Evolutionary conservation across 352 stramenopile species (phyloP).

Genomic region (Proteromonas lacertae): DNA sequence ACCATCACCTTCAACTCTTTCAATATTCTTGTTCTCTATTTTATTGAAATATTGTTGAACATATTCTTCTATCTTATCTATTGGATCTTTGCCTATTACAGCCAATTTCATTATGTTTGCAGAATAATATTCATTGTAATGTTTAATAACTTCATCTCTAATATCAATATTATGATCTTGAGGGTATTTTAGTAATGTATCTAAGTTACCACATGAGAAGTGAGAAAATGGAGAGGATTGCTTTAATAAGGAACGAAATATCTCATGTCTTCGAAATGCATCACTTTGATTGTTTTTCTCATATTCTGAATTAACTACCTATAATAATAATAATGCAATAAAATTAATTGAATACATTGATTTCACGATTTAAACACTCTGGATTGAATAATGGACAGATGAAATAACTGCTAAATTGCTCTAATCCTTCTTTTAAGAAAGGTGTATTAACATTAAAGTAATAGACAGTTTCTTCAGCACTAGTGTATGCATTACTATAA

Average conservation of each 20-base stretch:
- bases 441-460: slow-evolving; percentile 3
- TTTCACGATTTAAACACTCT: slow-evolving; percentile 45
- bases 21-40: slow-evolving; percentile 27
- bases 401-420: slow-evolving; percentile 82
- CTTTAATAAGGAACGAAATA: slow-evolving; percentile 12
- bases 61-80: slow-evolving; percentile 34
- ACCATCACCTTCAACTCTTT: slow-evolving; percentile 14
- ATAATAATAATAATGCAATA: not conserved
- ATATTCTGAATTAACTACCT: not conserved
- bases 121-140: slow-evolving; percentile 35
- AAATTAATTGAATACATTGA: slow-evolving; percentile 57
- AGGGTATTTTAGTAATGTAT: slow-evolving; percentile 26
- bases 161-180: slow-evolving; percentile 20
- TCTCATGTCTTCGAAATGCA: slow-evolving; percentile 7
- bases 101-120: slow-evolving; percentile 37
- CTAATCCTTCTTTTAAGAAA: slow-evolving; percentile 23
- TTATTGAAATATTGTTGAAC: slow-evolving; percentile 26
- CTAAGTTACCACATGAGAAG: slow-evolving; percentile 49
- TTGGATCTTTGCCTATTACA: slow-evolving; percentile 33
- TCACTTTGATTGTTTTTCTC: not conserved
- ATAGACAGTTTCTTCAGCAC: slow-evolving; percentile 21
- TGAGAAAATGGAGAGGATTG: slow-evolving; percentile 22
- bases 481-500: slow-evolving; percentile 39
- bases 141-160: slow-evolving; percentile 22
- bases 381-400: slow-evolving; percentile 59